Conservation (phyloP, 345 rosid species). For the Eucalyptus pumila region DNA sequence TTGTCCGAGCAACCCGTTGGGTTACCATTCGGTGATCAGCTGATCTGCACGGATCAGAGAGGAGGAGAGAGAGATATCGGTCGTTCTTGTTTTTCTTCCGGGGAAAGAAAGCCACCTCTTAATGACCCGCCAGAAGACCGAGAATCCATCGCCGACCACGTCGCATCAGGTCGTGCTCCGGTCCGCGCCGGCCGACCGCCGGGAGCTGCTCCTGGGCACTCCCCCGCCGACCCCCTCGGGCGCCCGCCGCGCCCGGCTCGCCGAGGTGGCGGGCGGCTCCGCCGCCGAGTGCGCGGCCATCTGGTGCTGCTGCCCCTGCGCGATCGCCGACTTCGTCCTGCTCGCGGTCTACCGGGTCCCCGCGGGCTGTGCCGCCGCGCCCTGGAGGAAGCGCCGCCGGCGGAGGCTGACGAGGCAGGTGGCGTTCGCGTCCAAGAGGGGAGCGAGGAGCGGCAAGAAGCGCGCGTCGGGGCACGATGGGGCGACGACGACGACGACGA, state of each 20-base stretch:
- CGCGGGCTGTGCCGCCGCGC: conserved; percentile 25
- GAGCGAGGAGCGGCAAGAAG: background rate
- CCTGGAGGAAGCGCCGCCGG: conserved; percentile 3
- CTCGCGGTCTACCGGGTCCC: conserved; percentile 24
- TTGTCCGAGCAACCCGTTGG: background rate
- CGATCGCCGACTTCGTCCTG: conserved; percentile 11
- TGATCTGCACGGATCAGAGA: background rate
- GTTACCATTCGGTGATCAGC: background rate
- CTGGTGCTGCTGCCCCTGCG: conserved; percentile 36
- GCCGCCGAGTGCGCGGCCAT: conserved; percentile 35
- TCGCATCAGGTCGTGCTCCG: background rate
- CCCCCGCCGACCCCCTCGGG: background rate
- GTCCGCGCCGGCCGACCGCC: background rate
- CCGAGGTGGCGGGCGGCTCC: conserved; percentile 25
- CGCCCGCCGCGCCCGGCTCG: background rate
- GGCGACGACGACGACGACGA: background rate
- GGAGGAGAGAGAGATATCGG: background rate
- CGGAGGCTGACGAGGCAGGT: conserved; percentile 10
- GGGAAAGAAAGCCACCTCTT: background rate
- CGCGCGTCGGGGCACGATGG: background rate
- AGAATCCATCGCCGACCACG: background rate
- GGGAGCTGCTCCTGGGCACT: background rate
- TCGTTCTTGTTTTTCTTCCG: background rate
- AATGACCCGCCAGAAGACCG: background rate
- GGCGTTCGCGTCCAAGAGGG: background rate